Base-by-base conservation (phyloP, 2,329 filamentous ascomycete species). In the Aspergillus sp. region DNA sequence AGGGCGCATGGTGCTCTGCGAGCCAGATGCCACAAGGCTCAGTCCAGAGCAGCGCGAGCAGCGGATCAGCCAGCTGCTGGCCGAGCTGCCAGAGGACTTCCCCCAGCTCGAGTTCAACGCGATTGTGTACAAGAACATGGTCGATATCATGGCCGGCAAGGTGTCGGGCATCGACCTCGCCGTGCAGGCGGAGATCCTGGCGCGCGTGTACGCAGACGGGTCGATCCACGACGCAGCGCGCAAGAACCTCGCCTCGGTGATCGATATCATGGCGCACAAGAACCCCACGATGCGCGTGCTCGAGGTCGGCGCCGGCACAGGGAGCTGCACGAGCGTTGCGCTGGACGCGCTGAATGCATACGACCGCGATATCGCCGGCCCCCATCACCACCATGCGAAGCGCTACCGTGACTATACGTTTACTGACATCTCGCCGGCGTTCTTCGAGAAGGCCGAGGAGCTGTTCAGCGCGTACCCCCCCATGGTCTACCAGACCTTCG, bases 371-470 rank as follows among this genome's bases (percentile, higher is more conserved):
- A 47, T 27, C 20, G 30, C 20, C 20, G 53, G 20, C 42, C 6
- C 47, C 39, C n/a, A 17, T 11, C 24, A 34, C 40, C 50, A 53
- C 20, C 50, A 44, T 33, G 50, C 50, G 15, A 34, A 44, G 46
- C 48, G 54, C n/a, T 27, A 48, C 33, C 34, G 39, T 9, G 47
- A 56, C 30, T 47, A 44, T 45, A 47, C 45, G 1, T 51, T 50
- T 19, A 56, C 54, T 3, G 54, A 56, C 17, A 56, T 56, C 47
- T 56, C 54, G 30, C 54, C 54, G 17, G 54, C 44, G 5, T 56
- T 56, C 46, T 56, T 56, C n/a, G 44, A 47, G n/a, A 27, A 24
- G 17, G 54, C 54, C 5, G 39, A 56, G 46, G 46, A 51, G 40
- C 27, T 34, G n/a, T 51, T 56, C 22, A 20, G 24, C 22, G 24